Percentiles rank a stretch among this genome's conserved stretches.
Evolutionary conservation across 2,329 filamentous ascomycete genomes (phyloP).

Genomic region (Dryadomyces sulphureus): DNA sequence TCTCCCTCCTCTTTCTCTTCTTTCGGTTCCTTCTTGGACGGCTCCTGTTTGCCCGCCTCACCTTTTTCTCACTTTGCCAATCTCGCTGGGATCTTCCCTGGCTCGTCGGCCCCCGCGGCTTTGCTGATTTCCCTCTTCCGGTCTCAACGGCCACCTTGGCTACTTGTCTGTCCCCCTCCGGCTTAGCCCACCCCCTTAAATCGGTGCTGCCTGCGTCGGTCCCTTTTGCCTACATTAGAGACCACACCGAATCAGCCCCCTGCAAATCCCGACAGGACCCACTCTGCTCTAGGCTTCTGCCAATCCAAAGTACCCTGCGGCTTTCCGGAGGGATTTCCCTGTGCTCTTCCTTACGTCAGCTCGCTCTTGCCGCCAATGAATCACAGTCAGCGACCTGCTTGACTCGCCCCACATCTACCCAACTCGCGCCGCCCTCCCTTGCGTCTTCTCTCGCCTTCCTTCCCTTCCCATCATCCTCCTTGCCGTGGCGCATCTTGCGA

Average conservation of each 20-base stretch:
- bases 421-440: background rate
- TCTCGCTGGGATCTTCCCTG: background rate
- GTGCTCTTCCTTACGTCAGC: conserved; percentile 12
- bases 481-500: conserved; percentile 5
- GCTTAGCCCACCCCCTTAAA: conserved; percentile 1
- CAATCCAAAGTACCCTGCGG: background rate
- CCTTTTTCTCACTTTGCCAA: background rate
- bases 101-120: background rate
- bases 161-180: background rate
- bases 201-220: background rate
- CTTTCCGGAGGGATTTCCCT: conserved; percentile 1
- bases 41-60: background rate
- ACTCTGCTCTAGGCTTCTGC: conserved; percentile 3
- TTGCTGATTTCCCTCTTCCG: background rate
- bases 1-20: background rate
- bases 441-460: background rate
- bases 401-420: background rate
- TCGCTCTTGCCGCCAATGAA: conserved; percentile 5
- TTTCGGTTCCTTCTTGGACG: background rate
- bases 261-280: conserved; percentile 6
- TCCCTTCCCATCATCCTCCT: conserved; percentile 1
- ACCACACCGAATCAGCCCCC: background rate
- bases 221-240: conserved; percentile 7
- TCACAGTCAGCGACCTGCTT: background rate
- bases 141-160: background rate